Base-by-base conservation (phyloP, 2,329 filamentous ascomycete species). In the Talaromyces sp. region DNA sequence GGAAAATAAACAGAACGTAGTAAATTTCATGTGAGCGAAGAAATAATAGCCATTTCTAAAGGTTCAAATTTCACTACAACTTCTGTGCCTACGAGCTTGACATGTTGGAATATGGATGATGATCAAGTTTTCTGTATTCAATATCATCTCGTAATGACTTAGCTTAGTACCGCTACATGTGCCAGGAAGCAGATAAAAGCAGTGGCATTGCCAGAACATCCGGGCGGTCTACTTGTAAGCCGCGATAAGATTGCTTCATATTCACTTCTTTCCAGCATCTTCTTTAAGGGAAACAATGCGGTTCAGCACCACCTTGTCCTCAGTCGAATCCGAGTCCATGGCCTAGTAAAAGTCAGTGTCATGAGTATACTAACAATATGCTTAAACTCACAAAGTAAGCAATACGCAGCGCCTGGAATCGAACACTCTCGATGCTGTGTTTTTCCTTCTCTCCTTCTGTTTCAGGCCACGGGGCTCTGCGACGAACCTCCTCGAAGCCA, bases 251-350 rank as follows among this genome's bases (percentile, higher is more conserved):
- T 15, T n/a, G 36, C 36, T n/a, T 47, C 44, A 25, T 53, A n/a
- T 27, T 63, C 22, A 63, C 4, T n/a, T 63, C 62, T 61, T 63
- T 30, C 59, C 62, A 13, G 39, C n/a, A 30, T 62, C 60, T 51
- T 96, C 93, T 80, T 96, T 96, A 70, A 97, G 77, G 56, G 89
- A 91, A 22, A 98, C 93, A 70, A 98, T 97, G 57, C 92, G 85
- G 78, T 98, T 98, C 28, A 98, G 79, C 55, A 97, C 85, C 66
- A 96, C 82, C 74, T 89, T 91, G 22, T 92, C 90, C 30, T 86
- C 85, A 0, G 86, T 90, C 61, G 87, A 90, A 69, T 96, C 92
- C 56, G 84, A 85, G 73, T 97, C 93, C 74, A 96, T 67, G 64
- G 80, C 47, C 60, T 62, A 54, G 7, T 30, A 27, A 7, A 47